phyloP scores from a whole-genome alignment of 1,284 basidiomycete genomes.

The Microbotryum scabiosae region DNA sequence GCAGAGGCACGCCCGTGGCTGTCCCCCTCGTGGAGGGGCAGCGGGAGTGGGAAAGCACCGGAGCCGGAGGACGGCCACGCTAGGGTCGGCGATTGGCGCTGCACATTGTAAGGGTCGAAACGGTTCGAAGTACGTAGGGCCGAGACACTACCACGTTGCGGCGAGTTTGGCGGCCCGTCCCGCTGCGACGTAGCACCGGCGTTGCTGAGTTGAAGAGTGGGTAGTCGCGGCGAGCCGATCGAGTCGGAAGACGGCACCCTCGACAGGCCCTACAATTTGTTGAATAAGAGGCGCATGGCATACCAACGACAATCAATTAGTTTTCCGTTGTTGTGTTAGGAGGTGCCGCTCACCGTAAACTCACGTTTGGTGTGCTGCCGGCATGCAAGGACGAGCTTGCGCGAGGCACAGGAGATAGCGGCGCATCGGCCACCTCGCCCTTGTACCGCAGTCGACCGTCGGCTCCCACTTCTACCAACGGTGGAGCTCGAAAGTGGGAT shows the following conservation, averaged over 20 bases:
- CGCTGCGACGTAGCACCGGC: conserved; percentile 1
- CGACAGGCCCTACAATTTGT: conserved; percentile 5
- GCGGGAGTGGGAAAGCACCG: conserved; percentile 12
- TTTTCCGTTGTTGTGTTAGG: no score
- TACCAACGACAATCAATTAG: no score
- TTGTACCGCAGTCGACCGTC: conserved; percentile 25
- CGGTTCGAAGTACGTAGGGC: conserved; percentile 10
- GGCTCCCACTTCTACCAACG: conserved; percentile 25
- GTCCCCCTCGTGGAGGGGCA: neutral
- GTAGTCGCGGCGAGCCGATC: neutral
- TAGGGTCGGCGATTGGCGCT: conserved; percentile 11
- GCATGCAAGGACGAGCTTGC: conserved; percentile 18
- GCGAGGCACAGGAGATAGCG: conserved; percentile 13
- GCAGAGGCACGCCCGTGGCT: conserved; percentile 1
- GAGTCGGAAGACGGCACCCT: conserved; percentile 3
- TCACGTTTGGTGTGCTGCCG: conserved; percentile 2
- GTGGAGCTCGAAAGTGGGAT: conserved; percentile 31
- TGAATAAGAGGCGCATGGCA: neutral
- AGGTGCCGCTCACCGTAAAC: no score
- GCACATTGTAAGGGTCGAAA: conserved; percentile 17
- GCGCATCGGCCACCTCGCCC: conserved; percentile 22
- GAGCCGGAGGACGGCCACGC: neutral
- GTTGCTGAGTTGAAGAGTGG: neutral
- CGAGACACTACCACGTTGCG: conserved; percentile 5
- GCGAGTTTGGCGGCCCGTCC: neutral